Evolutionary conservation across 257 asterid species (phyloP).

Genomic region (Perilla frutescens): DNA sequence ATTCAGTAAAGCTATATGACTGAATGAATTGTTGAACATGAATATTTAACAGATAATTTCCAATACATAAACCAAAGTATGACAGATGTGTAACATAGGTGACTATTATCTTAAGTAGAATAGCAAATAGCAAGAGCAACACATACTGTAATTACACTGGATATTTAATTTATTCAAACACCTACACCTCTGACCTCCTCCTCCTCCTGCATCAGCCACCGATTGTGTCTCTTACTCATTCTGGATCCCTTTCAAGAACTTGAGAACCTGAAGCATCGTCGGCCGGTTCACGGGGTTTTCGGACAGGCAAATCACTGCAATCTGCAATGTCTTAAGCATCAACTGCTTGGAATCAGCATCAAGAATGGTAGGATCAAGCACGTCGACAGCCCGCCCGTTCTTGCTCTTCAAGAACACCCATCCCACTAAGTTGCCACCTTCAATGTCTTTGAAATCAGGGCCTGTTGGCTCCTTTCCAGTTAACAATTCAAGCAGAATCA

Average conservation of each 20-base stretch:
- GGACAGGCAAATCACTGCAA: conserved; percentile 70
- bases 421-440: conserved; percentile 87
- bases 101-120: too few relatives aligned
- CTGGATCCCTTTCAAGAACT: conserved; percentile 71
- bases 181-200: too few relatives aligned
- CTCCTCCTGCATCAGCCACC: too few relatives aligned
- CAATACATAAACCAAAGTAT: too few relatives aligned
- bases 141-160: too few relatives aligned
- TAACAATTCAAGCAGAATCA: conserved; percentile 74
- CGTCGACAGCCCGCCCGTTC: conserved; percentile 68
- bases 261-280: conserved; percentile 70
- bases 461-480: conserved; percentile 95
- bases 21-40: too few relatives aligned
- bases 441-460: conserved; percentile 71
- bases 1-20: too few relatives aligned
- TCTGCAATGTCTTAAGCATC: conserved; percentile 78
- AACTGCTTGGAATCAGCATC: conserved; percentile 78
- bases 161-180: too few relatives aligned
- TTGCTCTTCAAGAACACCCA: conserved; percentile 77
- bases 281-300: conserved; percentile 82
- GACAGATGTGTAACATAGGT: too few relatives aligned
- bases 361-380: conserved; percentile 64
- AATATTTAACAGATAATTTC: too few relatives aligned
- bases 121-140: too few relatives aligned
- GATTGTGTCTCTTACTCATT: conserved; percentile 47